Evolutionary conservation across 2,329 filamentous ascomycete genomes (phyloP).

Genomic region (Pseudogymnoascus sp.): DNA sequence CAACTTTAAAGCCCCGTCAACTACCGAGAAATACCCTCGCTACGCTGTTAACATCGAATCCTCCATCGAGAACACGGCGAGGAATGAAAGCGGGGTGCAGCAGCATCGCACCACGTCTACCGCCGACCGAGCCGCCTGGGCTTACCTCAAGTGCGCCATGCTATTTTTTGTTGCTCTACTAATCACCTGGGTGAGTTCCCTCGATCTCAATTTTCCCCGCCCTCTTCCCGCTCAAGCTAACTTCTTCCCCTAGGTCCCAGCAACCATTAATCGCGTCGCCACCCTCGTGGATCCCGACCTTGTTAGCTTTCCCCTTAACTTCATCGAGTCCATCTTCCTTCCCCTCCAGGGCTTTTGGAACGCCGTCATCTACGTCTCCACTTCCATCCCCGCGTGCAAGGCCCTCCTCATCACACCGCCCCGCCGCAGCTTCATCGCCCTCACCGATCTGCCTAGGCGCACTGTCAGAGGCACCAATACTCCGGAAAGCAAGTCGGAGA

Average conservation of each 20-base stretch:
- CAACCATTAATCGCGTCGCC: slow-evolving; percentile 68
- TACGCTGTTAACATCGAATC: slow-evolving; percentile 11
- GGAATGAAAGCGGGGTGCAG: neutral
- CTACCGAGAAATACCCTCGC: slow-evolving; percentile 9
- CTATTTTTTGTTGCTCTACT: slow-evolving; percentile 64
- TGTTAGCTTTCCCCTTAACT: slow-evolving; percentile 51
- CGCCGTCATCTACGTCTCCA: slow-evolving; percentile 64
- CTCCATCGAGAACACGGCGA: neutral
- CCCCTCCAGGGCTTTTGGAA: slow-evolving; percentile 83
- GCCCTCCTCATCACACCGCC: neutral
- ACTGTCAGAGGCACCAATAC: neutral
- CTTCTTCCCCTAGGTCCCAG: slow-evolving; percentile 51
- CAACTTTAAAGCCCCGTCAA: neutral
- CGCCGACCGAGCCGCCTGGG: slow-evolving; percentile 56
- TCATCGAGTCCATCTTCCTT: slow-evolving; percentile 58
- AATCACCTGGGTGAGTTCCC: slow-evolving; percentile 67
- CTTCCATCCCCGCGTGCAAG: slow-evolving; percentile 24
- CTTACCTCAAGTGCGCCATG: slow-evolving; percentile 60
- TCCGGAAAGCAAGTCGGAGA: neutral
- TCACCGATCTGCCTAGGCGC: neutral
- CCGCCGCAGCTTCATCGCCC: neutral
- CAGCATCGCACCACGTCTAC: neutral
- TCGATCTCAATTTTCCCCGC: slow-evolving; percentile 66
- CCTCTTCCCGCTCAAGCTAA: slow-evolving; percentile 43
- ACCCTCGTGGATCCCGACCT: slow-evolving; percentile 49